These are phyloP conservation scores for Hyaloscypha hepaticicola DNA, from an alignment of 495 filamentous ascomycete species.

Conservation along the genomic window DNA sequence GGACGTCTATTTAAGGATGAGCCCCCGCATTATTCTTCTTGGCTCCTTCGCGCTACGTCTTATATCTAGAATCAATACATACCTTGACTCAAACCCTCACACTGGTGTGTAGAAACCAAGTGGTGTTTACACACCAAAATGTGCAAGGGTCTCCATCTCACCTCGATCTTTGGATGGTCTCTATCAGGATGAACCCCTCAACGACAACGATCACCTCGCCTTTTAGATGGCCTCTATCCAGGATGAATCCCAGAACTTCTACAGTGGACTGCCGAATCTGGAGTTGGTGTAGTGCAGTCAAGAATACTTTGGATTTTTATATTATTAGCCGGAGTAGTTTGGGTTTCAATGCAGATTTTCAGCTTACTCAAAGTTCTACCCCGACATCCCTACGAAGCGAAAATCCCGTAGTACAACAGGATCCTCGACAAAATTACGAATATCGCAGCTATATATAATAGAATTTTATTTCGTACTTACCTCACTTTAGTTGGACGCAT, in stretches of 20 bases:
- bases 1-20: too few relatives aligned
- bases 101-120: too few relatives aligned
- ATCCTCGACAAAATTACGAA: not conserved
- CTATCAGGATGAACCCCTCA: not conserved
- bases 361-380: too few relatives aligned
- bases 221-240: conserved; percentile 7
- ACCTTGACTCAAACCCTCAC: too few relatives aligned
- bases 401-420: not conserved
- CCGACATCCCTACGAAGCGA: too few relatives aligned
- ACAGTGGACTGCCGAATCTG: not conserved
- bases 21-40: too few relatives aligned
- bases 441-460: conserved; percentile 13
- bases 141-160: conserved; percentile 1
- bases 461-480: conserved; percentile 1
- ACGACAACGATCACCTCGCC: conserved; percentile 1
- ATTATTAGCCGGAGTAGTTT: too few relatives aligned
- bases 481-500: not conserved
- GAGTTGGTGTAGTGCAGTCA: too few relatives aligned
- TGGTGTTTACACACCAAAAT: not conserved
- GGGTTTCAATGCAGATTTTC: too few relatives aligned
- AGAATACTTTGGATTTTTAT: too few relatives aligned
- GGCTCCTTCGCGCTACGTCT: too few relatives aligned
- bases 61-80: too few relatives aligned
- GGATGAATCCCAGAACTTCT: conserved; percentile 5
- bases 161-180: conserved; percentile 4